Percentiles rank a stretch among this genome's conserved stretches.
phyloP scores from a whole-genome alignment of 2,329 filamentous ascomycete genomes.

The Apiospora pterosperma region DNA sequence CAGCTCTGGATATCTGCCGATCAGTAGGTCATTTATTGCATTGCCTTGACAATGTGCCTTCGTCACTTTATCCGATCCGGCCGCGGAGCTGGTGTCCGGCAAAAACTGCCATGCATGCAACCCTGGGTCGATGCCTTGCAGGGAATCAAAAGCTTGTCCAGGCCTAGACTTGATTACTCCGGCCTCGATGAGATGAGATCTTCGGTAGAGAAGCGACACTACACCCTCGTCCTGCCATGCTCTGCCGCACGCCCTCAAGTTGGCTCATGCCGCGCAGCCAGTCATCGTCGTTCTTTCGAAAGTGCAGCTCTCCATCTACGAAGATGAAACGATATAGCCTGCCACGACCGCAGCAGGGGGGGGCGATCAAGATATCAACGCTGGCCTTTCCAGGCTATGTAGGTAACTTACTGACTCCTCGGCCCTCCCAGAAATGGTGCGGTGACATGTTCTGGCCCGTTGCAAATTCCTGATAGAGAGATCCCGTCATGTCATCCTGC shows the following conservation, averaged over 20 bases:
- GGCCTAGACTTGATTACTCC: not conserved
- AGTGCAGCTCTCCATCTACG: not conserved
- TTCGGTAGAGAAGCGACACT: not conserved
- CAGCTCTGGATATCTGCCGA: not conserved
- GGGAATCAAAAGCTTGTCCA: not conserved
- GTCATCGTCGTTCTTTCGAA: too few relatives aligned
- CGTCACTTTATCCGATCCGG: conserved; percentile 1
- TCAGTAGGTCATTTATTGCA: not conserved
- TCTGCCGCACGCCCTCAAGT: too few relatives aligned
- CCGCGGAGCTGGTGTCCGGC: not conserved
- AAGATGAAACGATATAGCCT: not conserved
- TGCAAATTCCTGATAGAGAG: too few relatives aligned
- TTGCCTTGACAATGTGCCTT: not conserved
- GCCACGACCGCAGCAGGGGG: not conserved
- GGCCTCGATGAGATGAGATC: not conserved
- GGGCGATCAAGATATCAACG: not conserved
- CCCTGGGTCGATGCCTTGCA: not conserved
- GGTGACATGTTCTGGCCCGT: too few relatives aligned
- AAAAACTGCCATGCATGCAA: not conserved
- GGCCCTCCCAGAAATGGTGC: too few relatives aligned
- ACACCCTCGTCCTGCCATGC: not conserved
- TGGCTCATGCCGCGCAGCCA: too few relatives aligned
- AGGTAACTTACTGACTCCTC: too few relatives aligned
- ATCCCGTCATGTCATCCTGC: not conserved
- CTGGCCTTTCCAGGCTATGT: not conserved